Evolutionary conservation across 2,329 filamentous ascomycete genomes (phyloP).

Genomic region (Lasiodiplodia hormozganensis): DNA sequence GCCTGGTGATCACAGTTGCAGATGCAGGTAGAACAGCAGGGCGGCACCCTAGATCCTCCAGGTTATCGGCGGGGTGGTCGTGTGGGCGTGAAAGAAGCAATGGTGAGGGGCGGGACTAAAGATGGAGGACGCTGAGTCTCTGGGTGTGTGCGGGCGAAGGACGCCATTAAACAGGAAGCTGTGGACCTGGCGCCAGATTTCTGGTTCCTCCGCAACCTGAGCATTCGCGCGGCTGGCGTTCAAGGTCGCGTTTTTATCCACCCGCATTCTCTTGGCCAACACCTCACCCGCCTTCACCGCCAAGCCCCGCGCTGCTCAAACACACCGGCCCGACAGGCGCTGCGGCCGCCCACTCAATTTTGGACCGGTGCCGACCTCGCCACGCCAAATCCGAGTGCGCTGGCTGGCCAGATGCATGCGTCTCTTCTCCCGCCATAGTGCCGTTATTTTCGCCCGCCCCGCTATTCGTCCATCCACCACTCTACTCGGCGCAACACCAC

Average conservation of each 20-base stretch:
- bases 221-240: constrained; percentile 21
- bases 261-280: constrained; percentile 11
- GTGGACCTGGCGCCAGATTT: constrained; percentile 26
- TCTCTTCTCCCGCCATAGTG: background rate
- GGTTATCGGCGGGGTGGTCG: constrained; percentile 14
- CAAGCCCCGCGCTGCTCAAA: constrained; percentile 26
- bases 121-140: constrained; percentile 14
- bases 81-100: background rate
- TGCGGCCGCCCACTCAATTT: constrained; percentile 13
- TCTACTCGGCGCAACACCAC: constrained; percentile 43
- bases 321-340: constrained; percentile 22
- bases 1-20: constrained; percentile 22
- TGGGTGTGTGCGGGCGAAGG: constrained; percentile 15
- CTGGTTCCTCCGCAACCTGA: constrained; percentile 8
- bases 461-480: constrained; percentile 10
- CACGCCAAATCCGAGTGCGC: background rate
- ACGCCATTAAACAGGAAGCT: constrained; percentile 24
- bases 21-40: constrained; percentile 25
- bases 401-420: constrained; percentile 4
- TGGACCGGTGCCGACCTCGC: background rate
- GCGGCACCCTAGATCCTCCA: constrained; percentile 24
- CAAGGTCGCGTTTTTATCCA: constrained; percentile 26
- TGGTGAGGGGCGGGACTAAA: background rate
- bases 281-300: constrained; percentile 25
- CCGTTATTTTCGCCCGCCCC: constrained; percentile 12